Conservation (phyloP, 345 rosid species). For the Schrenkiella parvula region DNA sequence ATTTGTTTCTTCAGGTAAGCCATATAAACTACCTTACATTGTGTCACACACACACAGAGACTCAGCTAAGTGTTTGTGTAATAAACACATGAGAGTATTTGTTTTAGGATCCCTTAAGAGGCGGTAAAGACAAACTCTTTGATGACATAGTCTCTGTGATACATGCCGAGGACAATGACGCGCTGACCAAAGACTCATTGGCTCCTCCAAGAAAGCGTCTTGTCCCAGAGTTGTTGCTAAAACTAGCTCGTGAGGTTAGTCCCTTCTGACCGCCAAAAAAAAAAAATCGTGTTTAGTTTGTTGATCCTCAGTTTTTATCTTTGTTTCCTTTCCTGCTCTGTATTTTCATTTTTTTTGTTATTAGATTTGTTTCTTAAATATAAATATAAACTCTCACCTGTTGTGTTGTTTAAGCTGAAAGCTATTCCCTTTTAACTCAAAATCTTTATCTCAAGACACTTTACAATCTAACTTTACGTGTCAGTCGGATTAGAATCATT, state of each 20-base stretch:
- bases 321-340: background rate
- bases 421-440: background rate
- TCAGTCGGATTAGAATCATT: background rate
- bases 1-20: slow-evolving; percentile 87
- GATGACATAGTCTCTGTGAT: slow-evolving; percentile 66
- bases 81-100: background rate
- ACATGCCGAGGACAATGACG: slow-evolving; percentile 62
- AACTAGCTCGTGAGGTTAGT: slow-evolving; percentile 71
- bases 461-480: background rate
- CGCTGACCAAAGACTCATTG: slow-evolving; percentile 52
- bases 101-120: slow-evolving; percentile 88
- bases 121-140: slow-evolving; percentile 79
- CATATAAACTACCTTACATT: background rate
- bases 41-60: background rate
- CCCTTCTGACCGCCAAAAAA: slow-evolving; percentile 49
- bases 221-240: slow-evolving; percentile 68
- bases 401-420: slow-evolving; percentile 9
- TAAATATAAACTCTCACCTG: background rate
- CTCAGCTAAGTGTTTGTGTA: background rate
- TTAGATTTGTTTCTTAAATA: slow-evolving; percentile 4
- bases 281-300: background rate
- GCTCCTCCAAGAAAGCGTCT: slow-evolving; percentile 85
- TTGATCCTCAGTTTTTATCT: background rate
- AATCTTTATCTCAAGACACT: no score
- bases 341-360: background rate